Evolutionary conservation across 306 rosid species (phyloP).

Genomic region (Rosa persica): DNA sequence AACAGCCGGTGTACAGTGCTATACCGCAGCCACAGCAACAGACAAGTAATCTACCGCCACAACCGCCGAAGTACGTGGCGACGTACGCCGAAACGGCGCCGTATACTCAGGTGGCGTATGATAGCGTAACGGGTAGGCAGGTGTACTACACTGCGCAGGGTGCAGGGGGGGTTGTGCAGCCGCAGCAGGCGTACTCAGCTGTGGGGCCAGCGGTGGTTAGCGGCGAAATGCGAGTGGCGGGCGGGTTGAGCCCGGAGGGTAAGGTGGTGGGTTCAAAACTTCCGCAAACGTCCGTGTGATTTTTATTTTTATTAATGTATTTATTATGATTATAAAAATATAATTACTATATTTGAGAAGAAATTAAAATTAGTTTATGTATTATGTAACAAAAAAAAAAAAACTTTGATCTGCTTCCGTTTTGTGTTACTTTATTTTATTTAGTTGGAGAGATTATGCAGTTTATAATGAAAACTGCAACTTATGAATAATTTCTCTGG

Average conservation of each 20-base stretch:
- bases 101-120: conserved; percentile 53
- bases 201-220: conserved; percentile 24
- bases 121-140: conserved; percentile 67
- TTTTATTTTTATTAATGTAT: neutral
- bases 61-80: conserved; percentile 13
- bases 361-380: neutral
- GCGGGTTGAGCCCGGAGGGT: conserved; percentile 62
- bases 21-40: conserved; percentile 26
- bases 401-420: no score
- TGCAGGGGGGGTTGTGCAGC: conserved; percentile 43
- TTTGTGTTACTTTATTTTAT: no score
- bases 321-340: neutral
- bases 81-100: conserved; percentile 37
- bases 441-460: no score
- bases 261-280: conserved; percentile 61
- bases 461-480: no score
- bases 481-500: no score
- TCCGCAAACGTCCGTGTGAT: conserved; percentile 69
- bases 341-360: neutral
- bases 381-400: neutral
- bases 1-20: conserved; percentile 56
- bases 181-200: conserved; percentile 19
- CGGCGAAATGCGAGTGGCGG: conserved; percentile 37
- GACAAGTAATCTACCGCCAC: conserved; percentile 36
- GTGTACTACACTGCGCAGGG: conserved; percentile 57